phyloP scores from a whole-genome alignment of 2,329 filamentous ascomycete genomes.

The Curvularia verruculosa region DNA sequence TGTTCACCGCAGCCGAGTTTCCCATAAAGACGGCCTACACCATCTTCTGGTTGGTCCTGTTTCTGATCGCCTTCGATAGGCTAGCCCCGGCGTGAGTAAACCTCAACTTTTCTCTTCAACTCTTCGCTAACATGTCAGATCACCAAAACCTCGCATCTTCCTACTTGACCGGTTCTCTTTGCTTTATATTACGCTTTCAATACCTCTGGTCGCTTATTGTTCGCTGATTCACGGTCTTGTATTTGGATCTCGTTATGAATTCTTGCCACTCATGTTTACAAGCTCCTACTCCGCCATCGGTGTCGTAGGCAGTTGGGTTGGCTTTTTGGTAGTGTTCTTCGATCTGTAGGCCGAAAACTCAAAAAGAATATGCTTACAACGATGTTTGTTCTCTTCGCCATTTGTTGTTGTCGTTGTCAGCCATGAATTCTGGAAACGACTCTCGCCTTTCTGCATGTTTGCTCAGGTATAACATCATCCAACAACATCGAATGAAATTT shows the following conservation, averaged over 20 bases:
- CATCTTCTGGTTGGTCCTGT: conserved; percentile 85
- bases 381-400: background rate
- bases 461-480: background rate
- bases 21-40: conserved; percentile 94
- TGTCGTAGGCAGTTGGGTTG: conserved; percentile 94
- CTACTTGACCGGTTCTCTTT: conserved; percentile 89
- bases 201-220: conserved; percentile 88
- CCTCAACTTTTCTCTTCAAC: background rate
- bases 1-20: conserved; percentile 92
- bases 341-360: conserved; percentile 32
- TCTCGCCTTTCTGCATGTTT: background rate
- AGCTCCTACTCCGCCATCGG: conserved; percentile 93
- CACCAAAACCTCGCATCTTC: conserved; percentile 80
- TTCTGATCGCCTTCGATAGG: conserved; percentile 84
- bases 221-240: conserved; percentile 82
- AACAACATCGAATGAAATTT: background rate
- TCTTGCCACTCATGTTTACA: conserved; percentile 94
- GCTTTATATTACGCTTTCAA: conserved; percentile 85
- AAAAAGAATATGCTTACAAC: background rate
- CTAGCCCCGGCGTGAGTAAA: conserved; percentile 75
- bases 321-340: conserved; percentile 93
- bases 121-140: conserved; percentile 50
- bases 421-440: background rate
- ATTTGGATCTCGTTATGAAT: conserved; percentile 84
- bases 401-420: no score